Conservation (phyloP, 305 asterid species). For the Rubia tinctorum region DNA sequence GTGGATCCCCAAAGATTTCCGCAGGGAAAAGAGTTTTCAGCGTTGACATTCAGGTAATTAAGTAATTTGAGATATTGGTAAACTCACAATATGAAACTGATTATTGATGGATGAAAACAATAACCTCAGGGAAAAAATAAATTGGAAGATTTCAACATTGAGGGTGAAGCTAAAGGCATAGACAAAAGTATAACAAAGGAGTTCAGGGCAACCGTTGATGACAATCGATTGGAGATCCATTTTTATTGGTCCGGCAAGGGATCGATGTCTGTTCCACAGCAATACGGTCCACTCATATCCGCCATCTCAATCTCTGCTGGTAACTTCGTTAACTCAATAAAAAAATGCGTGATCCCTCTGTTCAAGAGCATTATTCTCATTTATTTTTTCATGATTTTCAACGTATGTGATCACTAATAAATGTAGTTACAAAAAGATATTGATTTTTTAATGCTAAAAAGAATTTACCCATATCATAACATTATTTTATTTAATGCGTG, state of each 20-base stretch:
- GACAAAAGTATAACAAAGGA: neutral
- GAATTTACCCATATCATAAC: no score
- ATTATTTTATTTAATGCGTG: no score
- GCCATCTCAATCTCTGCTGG: neutral
- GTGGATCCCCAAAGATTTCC: neutral
- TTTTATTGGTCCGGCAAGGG: constrained; percentile 1
- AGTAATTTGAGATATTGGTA: no score
- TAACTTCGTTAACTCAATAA: no score
- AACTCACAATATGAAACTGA: no score
- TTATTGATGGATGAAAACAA: no score
- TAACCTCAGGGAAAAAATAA: neutral
- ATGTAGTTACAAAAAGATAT: no score
- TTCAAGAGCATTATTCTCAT: no score
- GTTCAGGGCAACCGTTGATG: neutral
- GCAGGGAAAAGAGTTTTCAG: neutral
- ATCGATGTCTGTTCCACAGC: neutral
- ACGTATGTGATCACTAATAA: no score
- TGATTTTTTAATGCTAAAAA: no score
- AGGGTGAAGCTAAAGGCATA: neutral
- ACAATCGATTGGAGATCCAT: neutral
- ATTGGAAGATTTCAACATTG: neutral
- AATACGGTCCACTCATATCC: constrained; percentile 6
- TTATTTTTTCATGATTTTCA: no score
- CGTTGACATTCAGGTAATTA: neutral
- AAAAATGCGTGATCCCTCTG: no score